Evolutionary conservation across 2,329 filamentous ascomycete species (phyloP).

Genomic region (Aspergillus sojae): DNA sequence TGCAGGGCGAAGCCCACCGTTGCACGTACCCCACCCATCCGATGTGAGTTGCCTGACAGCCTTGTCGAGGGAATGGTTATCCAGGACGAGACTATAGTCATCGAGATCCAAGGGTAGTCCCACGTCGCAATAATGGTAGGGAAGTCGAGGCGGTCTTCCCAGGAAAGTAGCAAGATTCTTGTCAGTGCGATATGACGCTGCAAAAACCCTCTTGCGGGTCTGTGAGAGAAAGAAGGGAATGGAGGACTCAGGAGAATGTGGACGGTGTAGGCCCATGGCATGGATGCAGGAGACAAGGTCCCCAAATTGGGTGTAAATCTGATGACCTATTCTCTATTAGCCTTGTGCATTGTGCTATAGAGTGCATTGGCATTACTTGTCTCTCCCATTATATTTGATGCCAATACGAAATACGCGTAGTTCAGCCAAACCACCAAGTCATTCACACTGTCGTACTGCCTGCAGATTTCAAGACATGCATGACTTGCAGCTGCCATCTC

Average conservation of each 20-base stretch:
- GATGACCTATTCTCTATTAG: slow-evolving; percentile 5
- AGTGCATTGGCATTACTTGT: slow-evolving; percentile 1
- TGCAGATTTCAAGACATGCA: slow-evolving; percentile 9
- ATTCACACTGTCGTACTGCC: slow-evolving; percentile 9
- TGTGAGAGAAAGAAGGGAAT: slow-evolving; percentile 8
- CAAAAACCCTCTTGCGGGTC: slow-evolving; percentile 6
- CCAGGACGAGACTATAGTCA: slow-evolving; percentile 8
- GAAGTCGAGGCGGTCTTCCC: slow-evolving; percentile 11
- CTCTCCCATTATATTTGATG: slow-evolving; percentile 4
- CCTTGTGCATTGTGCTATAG: background rate
- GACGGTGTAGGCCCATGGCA: slow-evolving; percentile 2
- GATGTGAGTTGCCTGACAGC: slow-evolving; percentile 19
- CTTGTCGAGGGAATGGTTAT: slow-evolving; percentile 8
- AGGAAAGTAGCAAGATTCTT: slow-evolving; percentile 11
- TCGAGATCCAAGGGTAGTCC: slow-evolving; percentile 6
- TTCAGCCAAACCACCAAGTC: slow-evolving; percentile 7
- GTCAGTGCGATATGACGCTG: slow-evolving; percentile 8
- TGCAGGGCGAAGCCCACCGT: slow-evolving; percentile 19
- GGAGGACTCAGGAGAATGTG: background rate
- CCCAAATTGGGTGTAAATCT: slow-evolving; percentile 9
- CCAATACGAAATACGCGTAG: slow-evolving; percentile 5
- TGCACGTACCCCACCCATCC: slow-evolving; percentile 23
- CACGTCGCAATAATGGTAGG: slow-evolving; percentile 9
- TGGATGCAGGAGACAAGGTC: slow-evolving; percentile 4
- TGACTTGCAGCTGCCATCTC: slow-evolving; percentile 10